Base-by-base conservation (phyloP, 345 rosid species). In the Salix suchowensis region DNA sequence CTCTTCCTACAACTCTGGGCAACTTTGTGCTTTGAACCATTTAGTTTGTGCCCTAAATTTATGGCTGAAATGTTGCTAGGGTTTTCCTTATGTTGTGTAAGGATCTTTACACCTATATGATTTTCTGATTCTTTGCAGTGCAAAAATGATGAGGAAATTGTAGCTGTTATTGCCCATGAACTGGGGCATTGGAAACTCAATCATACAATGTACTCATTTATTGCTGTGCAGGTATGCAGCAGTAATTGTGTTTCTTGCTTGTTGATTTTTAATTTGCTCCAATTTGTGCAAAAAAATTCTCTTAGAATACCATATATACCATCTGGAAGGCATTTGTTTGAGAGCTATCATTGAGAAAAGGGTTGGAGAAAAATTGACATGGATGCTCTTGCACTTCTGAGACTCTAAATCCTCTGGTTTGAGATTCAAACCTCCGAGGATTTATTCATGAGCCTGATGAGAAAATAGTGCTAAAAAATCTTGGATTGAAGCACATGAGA, bases 171-270 rank as follows among this genome's bases (percentile, higher is more conserved):
- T 85, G 98, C 93, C 68, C 99, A 96, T 85, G 99, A 96, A 87
- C 87, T 96, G 75, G 99, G 99, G 71, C 99, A 96, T 74, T 94
- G 99, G 99, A 96, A 96, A 83, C 93, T 96, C 74, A 96, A 89
- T 79, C 99, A 96, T 82, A 96, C 98, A 7, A 88, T 92, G 84
- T 92, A 90, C 88, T 89, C 97, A 11, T 96, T 96, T 81, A 82
- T 96, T 80, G 94, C 96, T 19, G 90, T 96, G 71, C 98, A 96
- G 92, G 99, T 92, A 78, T 75, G 86, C 30, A 39, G 24, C 21
- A 39, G 24, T 26, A 48, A 65, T 68, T 74, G 30, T 71, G n/a
- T 72, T 65, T 77, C 72, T 77, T 40, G 26, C 66, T 11, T 50
- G 40, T 11, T 39, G 40, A 24, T 58, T 19, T 44, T 4, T 61